phyloP scores from a whole-genome alignment of 129 eudicot genomes.

The Helichrysum umbraculigerum region DNA sequence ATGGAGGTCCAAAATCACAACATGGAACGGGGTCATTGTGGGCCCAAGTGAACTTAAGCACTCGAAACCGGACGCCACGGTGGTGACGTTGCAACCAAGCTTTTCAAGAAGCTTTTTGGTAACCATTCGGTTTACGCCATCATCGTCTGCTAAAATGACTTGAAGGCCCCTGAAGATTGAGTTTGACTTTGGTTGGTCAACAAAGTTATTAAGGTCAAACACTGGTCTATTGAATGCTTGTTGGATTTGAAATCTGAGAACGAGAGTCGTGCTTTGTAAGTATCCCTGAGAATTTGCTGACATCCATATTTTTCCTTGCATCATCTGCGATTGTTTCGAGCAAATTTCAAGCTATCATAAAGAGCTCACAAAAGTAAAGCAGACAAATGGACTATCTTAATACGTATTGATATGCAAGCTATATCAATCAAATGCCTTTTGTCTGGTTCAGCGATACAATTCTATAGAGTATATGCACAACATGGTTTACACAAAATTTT shows the following conservation, averaged over 20 bases:
- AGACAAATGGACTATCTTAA: neutral
- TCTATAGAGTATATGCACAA: neutral
- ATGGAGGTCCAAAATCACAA: constrained; percentile 75
- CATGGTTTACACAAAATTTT: neutral
- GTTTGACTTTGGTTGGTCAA: constrained; percentile 57
- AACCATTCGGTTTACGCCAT: constrained; percentile 66
- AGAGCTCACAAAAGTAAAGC: neutral
- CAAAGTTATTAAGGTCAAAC: constrained; percentile 36
- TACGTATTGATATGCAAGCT: neutral
- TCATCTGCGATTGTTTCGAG: constrained; percentile 50
- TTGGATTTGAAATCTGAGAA: constrained; percentile 63
- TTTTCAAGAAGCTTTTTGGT: constrained; percentile 79
- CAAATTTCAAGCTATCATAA: constrained; percentile 10
- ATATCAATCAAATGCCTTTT: neutral
- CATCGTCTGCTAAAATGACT: constrained; percentile 75
- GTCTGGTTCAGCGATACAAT: neutral
- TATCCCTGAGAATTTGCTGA: constrained; percentile 50
- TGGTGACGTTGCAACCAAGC: constrained; percentile 70
- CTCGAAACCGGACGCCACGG: constrained; percentile 75
- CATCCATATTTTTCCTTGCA: constrained; percentile 88
- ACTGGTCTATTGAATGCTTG: constrained; percentile 36
- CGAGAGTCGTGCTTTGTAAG: constrained; percentile 61
- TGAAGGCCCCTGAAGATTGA: constrained; percentile 70
- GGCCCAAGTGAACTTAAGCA: constrained; percentile 68
- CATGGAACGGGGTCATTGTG: constrained; percentile 40